Percentiles rank a stretch among this genome's conserved stretches.
These are phyloP conservation scores for Nidularia pulvinata DNA, from an alignment of 768 basidiomycete species.

Conservation along the genomic window DNA sequence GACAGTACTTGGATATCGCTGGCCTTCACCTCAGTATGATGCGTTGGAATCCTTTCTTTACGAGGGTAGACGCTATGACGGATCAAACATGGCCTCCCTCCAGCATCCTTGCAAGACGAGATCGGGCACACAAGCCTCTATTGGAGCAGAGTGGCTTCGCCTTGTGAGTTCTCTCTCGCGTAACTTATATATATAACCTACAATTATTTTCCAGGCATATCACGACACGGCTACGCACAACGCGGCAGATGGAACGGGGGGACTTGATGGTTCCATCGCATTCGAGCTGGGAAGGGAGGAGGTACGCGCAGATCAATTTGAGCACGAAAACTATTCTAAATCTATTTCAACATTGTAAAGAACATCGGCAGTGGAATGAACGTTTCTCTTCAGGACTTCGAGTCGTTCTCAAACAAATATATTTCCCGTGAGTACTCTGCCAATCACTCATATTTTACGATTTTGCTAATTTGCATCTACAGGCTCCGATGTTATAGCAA, in stretches of 20 bases:
- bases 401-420: slow-evolving; percentile 28
- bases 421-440: slow-evolving; percentile 25
- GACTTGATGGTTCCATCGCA: slow-evolving; percentile 38
- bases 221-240: slow-evolving; percentile 41
- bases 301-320: slow-evolving; percentile 12
- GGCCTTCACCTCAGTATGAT: slow-evolving; percentile 14
- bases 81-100: slow-evolving; percentile 12
- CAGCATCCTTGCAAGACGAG: slow-evolving; percentile 13
- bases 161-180: slow-evolving; percentile 4
- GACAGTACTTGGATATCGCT: neutral
- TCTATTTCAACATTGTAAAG: slow-evolving; percentile 11
- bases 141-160: slow-evolving; percentile 15
- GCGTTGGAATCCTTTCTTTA: slow-evolving; percentile 12
- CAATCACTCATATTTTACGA: neutral
- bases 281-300: slow-evolving; percentile 33
- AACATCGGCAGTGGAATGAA: slow-evolving; percentile 36
- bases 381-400: slow-evolving; percentile 26
- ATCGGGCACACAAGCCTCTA: slow-evolving; percentile 8
- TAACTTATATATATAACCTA: neutral
- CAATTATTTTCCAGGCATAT: slow-evolving; percentile 24
- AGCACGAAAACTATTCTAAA: too few species aligned
- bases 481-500: slow-evolving; percentile 39
- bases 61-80: slow-evolving; percentile 9
- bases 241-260: slow-evolving; percentile 31
- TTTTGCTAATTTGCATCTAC: neutral